Percentiles rank a stretch among this genome's conserved stretches.
Conservation (phyloP, 345 rosid genomes). For the Garcia nutans region DNA sequence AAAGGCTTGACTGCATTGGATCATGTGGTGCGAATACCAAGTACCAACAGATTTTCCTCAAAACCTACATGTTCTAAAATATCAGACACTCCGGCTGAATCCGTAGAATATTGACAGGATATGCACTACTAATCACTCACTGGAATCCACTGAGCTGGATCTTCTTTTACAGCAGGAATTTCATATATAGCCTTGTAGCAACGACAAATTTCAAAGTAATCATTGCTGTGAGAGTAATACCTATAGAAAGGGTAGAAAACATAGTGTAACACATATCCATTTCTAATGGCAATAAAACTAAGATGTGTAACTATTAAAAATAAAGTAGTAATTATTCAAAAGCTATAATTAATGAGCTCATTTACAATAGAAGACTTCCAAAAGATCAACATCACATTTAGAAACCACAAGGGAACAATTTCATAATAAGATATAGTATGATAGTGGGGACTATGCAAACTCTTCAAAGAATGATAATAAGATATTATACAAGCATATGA, state of each 20-base stretch:
- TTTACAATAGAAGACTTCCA: not conserved
- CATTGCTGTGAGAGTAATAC: slow-evolving; percentile 78
- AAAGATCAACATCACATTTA: not conserved
- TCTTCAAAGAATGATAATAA: not conserved
- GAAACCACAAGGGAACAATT: not conserved
- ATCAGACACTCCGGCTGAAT: not conserved
- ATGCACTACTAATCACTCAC: slow-evolving; percentile 35
- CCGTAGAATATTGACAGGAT: not conserved
- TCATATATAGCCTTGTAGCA: slow-evolving; percentile 94
- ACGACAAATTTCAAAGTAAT: slow-evolving; percentile 85
- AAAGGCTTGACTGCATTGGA: slow-evolving; percentile 81
- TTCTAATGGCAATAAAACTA: not conserved
- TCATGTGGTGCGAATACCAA: slow-evolving; percentile 71
- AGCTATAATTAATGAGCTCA: not conserved
- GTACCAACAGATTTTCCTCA: slow-evolving; percentile 86
- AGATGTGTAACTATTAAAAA: not conserved
- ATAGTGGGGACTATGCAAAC: not conserved
- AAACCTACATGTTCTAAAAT: slow-evolving; percentile 37
- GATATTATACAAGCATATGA: not conserved
- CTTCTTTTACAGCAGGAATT: slow-evolving; percentile 81
- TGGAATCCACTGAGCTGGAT: slow-evolving; percentile 72
- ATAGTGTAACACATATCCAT: not conserved
- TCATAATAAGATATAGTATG: not conserved
- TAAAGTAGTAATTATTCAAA: not conserved
- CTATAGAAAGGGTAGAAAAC: slow-evolving; percentile 33